Conservation (phyloP, 2,329 filamentous ascomycete species). For the Ampelomyces quisqualis region DNA sequence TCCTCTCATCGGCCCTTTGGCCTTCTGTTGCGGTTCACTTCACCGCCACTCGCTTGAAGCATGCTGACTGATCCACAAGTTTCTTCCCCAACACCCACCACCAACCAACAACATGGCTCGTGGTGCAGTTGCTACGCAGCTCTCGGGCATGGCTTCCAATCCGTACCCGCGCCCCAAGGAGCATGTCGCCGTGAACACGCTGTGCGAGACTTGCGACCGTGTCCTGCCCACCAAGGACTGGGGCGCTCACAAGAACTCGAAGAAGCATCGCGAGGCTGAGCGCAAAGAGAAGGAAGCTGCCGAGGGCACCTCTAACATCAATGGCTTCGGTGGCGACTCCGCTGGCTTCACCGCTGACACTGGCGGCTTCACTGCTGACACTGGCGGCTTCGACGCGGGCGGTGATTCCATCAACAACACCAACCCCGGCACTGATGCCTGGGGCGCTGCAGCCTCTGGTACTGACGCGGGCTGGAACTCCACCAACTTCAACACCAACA, state of each 20-base stretch:
- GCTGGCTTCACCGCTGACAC: constrained; percentile 6
- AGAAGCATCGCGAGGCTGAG: constrained; percentile 33
- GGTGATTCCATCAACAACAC: constrained; percentile 38
- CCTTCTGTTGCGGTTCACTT: constrained; percentile 5
- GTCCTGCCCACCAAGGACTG: constrained; percentile 36
- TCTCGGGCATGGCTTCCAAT: constrained; percentile 14
- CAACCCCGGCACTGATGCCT: constrained; percentile 38
- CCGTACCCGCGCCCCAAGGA: constrained; percentile 30
- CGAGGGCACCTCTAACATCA: constrained; percentile 6
- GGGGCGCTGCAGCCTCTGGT: constrained; percentile 27
- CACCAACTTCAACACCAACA: constrained; percentile 5
- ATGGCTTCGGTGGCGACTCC: constrained; percentile 7
- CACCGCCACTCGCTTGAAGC: constrained; percentile 8
- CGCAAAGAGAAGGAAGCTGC: constrained; percentile 21
- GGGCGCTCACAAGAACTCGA: constrained; percentile 34
- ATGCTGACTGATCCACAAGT: background rate
- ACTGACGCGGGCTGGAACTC: background rate
- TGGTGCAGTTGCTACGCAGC: constrained; percentile 2
- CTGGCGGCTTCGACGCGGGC: constrained; percentile 46
- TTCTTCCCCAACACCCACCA: background rate
- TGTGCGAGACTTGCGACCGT: constrained; percentile 38
- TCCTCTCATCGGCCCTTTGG: background rate
- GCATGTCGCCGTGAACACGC: constrained; percentile 16
- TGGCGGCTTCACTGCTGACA: constrained; percentile 19
- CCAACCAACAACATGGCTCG: constrained; percentile 11